phyloP scores from a whole-genome alignment of 805 yeast genomes.

The Saccharomyces eubayanus region DNA sequence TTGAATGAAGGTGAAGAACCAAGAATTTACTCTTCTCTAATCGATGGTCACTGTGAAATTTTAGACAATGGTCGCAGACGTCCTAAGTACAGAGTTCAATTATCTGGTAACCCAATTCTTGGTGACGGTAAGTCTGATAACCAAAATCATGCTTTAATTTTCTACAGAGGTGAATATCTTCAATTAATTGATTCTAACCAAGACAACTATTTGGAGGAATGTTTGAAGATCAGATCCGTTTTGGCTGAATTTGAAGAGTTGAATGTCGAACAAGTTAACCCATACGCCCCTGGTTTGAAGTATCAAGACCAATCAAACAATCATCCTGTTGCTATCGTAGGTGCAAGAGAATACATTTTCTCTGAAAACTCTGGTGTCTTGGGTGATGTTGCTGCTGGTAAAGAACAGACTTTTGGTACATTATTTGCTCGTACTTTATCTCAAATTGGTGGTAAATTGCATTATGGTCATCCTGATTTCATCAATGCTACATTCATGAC shows the following conservation, averaged over 20 bases:
- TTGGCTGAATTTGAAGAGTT: slow-evolving; percentile 77
- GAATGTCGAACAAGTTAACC: slow-evolving; percentile 68
- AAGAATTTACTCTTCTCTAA: slow-evolving; percentile 64
- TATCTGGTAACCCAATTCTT: slow-evolving; percentile 77
- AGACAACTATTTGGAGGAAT: slow-evolving; percentile 79
- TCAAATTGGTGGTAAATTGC: slow-evolving; percentile 78
- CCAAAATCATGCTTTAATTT: slow-evolving; percentile 72
- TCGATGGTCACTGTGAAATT: slow-evolving; percentile 74
- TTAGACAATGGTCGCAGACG: slow-evolving; percentile 66
- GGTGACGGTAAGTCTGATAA: slow-evolving; percentile 89
- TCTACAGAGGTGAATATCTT: slow-evolving; percentile 77
- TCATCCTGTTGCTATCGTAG: slow-evolving; percentile 76
- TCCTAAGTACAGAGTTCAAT: slow-evolving; percentile 65
- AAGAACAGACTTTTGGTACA: slow-evolving; percentile 84
- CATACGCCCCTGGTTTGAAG: slow-evolving; percentile 68
- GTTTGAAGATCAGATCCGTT: slow-evolving; percentile 73
- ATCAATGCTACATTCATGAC: slow-evolving; percentile 67
- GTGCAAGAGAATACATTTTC: slow-evolving; percentile 82
- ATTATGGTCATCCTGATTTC: slow-evolving; percentile 87
- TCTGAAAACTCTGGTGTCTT: slow-evolving; percentile 78
- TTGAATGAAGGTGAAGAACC: slow-evolving; percentile 61
- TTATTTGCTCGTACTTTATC: slow-evolving; percentile 75
- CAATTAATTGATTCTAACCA: slow-evolving; percentile 83
- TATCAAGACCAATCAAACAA: slow-evolving; percentile 42
- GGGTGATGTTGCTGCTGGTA: slow-evolving; percentile 88